phyloP scores from a whole-genome alignment of 1,284 basidiomycete species.

The Xerocomus amazonicus region DNA sequence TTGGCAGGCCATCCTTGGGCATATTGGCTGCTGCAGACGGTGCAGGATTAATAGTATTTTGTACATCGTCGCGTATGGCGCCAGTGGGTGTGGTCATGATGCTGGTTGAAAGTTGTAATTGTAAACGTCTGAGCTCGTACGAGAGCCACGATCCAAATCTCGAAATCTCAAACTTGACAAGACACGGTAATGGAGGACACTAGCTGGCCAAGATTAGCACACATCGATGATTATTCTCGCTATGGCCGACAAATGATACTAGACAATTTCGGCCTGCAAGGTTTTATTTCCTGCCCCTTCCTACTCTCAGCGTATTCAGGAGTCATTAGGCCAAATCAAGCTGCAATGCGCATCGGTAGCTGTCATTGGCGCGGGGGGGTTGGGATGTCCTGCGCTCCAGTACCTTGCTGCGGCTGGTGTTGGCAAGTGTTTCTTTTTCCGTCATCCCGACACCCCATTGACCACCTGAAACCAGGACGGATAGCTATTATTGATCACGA shows the following conservation, averaged over 20 bases:
- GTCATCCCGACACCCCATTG: slow-evolving; percentile 4
- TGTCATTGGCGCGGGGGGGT: slow-evolving; percentile 92
- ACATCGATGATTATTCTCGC: slow-evolving; percentile 74
- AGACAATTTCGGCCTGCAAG: slow-evolving; percentile 82
- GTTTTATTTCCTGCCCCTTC: slow-evolving; percentile 36
- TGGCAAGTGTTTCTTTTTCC: slow-evolving; percentile 48
- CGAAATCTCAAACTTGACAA: too few relatives aligned
- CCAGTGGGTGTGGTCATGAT: slow-evolving; percentile 14
- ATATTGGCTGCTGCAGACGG: slow-evolving; percentile 14
- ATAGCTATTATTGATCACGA: slow-evolving; percentile 93
- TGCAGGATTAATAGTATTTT: slow-evolving; percentile 15
- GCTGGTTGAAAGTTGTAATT: not conserved
- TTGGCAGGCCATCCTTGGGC: slow-evolving; percentile 36
- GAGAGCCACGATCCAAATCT: not conserved
- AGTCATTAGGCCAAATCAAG: slow-evolving; percentile 72
- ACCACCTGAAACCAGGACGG: slow-evolving; percentile 46
- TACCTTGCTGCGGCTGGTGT: slow-evolving; percentile 92
- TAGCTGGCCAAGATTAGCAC: slow-evolving; percentile 31
- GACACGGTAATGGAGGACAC: slow-evolving; percentile 4
- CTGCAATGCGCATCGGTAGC: slow-evolving; percentile 74
- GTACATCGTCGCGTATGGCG: slow-evolving; percentile 13
- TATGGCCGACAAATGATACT: slow-evolving; percentile 99
- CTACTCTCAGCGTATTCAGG: not conserved
- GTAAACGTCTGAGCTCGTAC: not conserved
- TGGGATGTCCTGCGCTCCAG: slow-evolving; percentile 94